These are phyloP conservation scores for Fusarium austroafricanum DNA, from an alignment of 2,329 filamentous ascomycete genomes.

Conservation along the genomic window DNA sequence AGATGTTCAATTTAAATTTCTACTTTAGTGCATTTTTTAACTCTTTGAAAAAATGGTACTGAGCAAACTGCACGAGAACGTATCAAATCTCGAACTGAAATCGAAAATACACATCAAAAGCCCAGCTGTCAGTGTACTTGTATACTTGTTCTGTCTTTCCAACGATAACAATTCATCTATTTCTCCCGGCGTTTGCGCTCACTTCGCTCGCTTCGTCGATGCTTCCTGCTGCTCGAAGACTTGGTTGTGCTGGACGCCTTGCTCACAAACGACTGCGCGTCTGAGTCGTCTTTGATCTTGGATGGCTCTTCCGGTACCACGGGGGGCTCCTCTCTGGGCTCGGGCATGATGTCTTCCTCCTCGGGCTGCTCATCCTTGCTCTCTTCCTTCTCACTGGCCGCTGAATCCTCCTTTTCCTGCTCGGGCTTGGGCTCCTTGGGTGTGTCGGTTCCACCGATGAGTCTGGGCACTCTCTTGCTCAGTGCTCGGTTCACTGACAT, in stretches of 20 bases:
- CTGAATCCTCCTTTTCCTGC: slow-evolving; percentile 24
- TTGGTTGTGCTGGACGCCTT: slow-evolving; percentile 25
- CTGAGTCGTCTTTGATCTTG: slow-evolving; percentile 24
- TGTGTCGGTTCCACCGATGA: slow-evolving; percentile 26
- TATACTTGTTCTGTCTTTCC: slow-evolving; percentile 30
- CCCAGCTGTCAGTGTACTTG: slow-evolving; percentile 29
- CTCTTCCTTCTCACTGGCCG: slow-evolving; percentile 29
- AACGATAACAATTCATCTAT: slow-evolving; percentile 20
- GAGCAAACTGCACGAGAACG: slow-evolving; percentile 17
- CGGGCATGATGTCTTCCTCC: slow-evolving; percentile 8
- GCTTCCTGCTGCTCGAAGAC: slow-evolving; percentile 29
- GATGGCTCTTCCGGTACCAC: slow-evolving; percentile 7
- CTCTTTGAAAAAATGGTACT: not conserved
- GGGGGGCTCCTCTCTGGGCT: not conserved
- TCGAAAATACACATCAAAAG: slow-evolving; percentile 33
- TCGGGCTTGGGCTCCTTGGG: slow-evolving; percentile 26
- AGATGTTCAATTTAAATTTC: slow-evolving; percentile 18
- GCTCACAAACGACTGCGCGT: slow-evolving; percentile 13
- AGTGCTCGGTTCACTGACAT: slow-evolving; percentile 20
- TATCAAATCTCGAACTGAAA: slow-evolving; percentile 13
- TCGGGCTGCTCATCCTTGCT: slow-evolving; percentile 14
- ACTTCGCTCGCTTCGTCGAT: slow-evolving; percentile 34
- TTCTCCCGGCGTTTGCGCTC: slow-evolving; percentile 34
- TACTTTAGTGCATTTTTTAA: slow-evolving; percentile 8
- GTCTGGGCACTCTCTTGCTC: slow-evolving; percentile 24